These are phyloP conservation scores for Penicilliopsis zonata DNA, from an alignment of 495 filamentous ascomycete species.

Conservation along the genomic window DNA sequence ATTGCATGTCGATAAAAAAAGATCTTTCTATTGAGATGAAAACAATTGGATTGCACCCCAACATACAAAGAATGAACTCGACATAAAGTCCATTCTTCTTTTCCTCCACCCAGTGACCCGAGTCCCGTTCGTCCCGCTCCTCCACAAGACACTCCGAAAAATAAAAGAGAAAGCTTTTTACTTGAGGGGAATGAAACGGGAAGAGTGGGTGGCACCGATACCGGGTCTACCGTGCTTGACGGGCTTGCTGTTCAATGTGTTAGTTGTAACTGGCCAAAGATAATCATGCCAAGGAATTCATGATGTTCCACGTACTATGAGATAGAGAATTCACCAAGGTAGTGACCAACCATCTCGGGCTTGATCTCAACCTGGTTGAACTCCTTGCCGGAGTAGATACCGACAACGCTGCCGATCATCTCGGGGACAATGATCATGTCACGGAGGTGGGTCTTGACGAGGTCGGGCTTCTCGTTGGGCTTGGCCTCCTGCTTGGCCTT, in stretches of 20 bases:
- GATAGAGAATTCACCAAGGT: slow-evolving; percentile 98
- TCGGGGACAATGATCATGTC: slow-evolving; percentile 99
- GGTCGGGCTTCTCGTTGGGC: slow-evolving; percentile 98
- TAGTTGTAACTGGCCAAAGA: too few species aligned
- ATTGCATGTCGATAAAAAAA: slow-evolving; percentile 36
- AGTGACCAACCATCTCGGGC: slow-evolving; percentile 99
- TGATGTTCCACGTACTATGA: slow-evolving; percentile 99
- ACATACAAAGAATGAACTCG: slow-evolving; percentile 35
- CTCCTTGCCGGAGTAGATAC: slow-evolving; percentile 99
- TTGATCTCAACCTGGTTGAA: slow-evolving; percentile 99
- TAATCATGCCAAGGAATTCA: too few species aligned
- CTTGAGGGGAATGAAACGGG: slow-evolving; percentile 99
- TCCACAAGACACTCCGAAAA: slow-evolving; percentile 26
- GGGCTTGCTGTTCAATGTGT: slow-evolving; percentile 92
- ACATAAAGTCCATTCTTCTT: slow-evolving; percentile 25
- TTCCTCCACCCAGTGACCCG: slow-evolving; percentile 24
- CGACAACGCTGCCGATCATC: slow-evolving; percentile 97
- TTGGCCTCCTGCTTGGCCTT: slow-evolving; percentile 99
- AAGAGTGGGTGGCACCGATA: slow-evolving; percentile 99
- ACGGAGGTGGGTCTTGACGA: slow-evolving; percentile 97
- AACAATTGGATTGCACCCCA: slow-evolving; percentile 35
- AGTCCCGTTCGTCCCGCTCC: slow-evolving; percentile 18
- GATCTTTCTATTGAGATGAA: slow-evolving; percentile 37
- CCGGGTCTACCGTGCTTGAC: slow-evolving; percentile 99
- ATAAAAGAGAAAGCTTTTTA: slow-evolving; percentile 43